Evolutionary conservation across 2,329 filamentous ascomycete genomes (phyloP).

Genomic region (Emydomyces testavorans): DNA sequence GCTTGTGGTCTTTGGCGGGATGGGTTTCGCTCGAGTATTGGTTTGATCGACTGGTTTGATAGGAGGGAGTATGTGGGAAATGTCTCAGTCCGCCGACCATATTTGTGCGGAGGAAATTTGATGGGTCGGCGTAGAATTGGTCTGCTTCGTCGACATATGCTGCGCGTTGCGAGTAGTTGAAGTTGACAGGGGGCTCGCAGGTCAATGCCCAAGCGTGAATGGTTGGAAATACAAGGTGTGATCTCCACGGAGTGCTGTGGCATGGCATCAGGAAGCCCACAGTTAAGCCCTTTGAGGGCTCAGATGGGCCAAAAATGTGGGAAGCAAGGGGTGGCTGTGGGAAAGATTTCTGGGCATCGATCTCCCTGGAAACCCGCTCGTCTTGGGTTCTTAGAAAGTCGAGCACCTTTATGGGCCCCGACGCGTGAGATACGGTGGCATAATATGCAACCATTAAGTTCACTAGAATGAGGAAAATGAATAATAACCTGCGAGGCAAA

Average conservation of each 20-base stretch:
- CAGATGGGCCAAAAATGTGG: slow-evolving; percentile 8
- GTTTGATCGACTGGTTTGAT: slow-evolving; percentile 15
- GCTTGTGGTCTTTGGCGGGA: slow-evolving; percentile 15
- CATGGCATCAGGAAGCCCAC: slow-evolving; percentile 86
- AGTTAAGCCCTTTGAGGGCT: slow-evolving; percentile 34
- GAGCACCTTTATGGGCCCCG: slow-evolving; percentile 64
- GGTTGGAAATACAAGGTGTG: slow-evolving; percentile 63
- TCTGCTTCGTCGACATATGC: slow-evolving; percentile 81
- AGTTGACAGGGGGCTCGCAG: slow-evolving; percentile 75
- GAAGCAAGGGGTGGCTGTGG: slow-evolving; percentile 5
- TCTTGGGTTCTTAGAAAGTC: slow-evolving; percentile 65
- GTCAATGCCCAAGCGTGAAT: slow-evolving; percentile 74
- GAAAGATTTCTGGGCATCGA: slow-evolving; percentile 16
- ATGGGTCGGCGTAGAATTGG: slow-evolving; percentile 64
- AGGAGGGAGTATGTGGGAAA: slow-evolving; percentile 27
- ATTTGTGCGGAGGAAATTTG: slow-evolving; percentile 45
- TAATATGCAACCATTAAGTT: slow-evolving; percentile 66
- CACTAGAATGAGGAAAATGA: slow-evolving; percentile 47
- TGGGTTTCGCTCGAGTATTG: slow-evolving; percentile 1
- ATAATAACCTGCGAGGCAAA: slow-evolving; percentile 42
- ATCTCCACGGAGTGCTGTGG: slow-evolving; percentile 91
- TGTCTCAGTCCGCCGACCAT: slow-evolving; percentile 36
- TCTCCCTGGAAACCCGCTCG: slow-evolving; percentile 41
- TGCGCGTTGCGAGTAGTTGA: slow-evolving; percentile 48
- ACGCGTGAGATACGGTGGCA: slow-evolving; percentile 64